phyloP scores from a whole-genome alignment of 306 rosid genomes.

The Cercis canadensis region DNA sequence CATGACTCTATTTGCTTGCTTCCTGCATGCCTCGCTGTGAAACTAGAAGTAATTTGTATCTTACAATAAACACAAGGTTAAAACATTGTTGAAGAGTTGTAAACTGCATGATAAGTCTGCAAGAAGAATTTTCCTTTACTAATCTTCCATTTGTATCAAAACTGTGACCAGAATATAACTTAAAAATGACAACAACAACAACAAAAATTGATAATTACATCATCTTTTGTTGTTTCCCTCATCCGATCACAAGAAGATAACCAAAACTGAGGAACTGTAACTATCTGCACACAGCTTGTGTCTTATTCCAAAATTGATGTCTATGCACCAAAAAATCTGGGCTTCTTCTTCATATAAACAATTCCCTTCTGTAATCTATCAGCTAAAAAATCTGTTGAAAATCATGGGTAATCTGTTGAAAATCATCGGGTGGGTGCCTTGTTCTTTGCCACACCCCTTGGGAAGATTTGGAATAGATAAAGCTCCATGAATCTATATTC shows the following conservation, averaged over 20 bases:
- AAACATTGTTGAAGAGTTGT: not conserved
- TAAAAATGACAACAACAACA: not conserved
- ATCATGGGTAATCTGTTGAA: not conserved
- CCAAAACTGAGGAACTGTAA: constrained; percentile 18
- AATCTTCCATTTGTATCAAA: constrained; percentile 34
- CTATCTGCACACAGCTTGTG: not conserved
- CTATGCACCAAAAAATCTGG: too few species aligned
- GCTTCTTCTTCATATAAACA: too few species aligned
- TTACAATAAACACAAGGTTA: not conserved
- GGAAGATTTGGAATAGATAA: not conserved
- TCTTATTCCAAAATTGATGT: too few species aligned
- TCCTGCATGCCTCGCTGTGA: too few species aligned
- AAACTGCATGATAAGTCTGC: not conserved
- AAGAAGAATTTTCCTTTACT: constrained; percentile 7
- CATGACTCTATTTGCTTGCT: too few species aligned
- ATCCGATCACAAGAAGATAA: constrained; percentile 23
- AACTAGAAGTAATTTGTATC: not conserved
- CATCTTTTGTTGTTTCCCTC: constrained; percentile 1
- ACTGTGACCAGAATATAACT: not conserved
- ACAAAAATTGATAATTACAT: constrained; percentile 30
- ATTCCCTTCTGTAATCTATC: too few species aligned
- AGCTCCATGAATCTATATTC: constrained; percentile 1
- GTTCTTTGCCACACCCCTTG: not conserved
- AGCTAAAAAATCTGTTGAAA: not conserved
- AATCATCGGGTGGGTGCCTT: not conserved